Conservation (phyloP, 768 basidiomycete genomes). For the Coprinopsis sp. region DNA sequence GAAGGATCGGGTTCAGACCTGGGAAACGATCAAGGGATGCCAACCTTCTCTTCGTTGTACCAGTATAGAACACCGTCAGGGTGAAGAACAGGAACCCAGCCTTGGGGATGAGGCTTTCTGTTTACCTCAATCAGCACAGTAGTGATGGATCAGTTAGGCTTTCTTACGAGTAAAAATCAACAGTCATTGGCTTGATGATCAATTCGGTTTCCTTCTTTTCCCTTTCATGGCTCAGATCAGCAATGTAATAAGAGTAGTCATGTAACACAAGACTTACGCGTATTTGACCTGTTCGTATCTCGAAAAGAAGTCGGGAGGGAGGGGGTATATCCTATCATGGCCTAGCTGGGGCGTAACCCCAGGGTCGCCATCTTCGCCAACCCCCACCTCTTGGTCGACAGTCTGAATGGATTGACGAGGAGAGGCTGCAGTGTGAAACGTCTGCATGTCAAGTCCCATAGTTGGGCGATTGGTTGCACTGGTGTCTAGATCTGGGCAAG, state of each 20-base stretch:
- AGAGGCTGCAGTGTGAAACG: neutral
- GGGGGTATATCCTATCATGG: slow-evolving; percentile 7
- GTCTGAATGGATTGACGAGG: neutral
- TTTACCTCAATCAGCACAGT: neutral
- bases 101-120: slow-evolving; percentile 23
- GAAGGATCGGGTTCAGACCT: neutral
- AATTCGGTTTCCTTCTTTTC: slow-evolving; percentile 1
- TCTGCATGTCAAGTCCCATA: neutral
- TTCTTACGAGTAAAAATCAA: slow-evolving; percentile 7
- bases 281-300: slow-evolving; percentile 1
- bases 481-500: slow-evolving; percentile 1
- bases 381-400: neutral
- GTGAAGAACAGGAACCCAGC: slow-evolving; percentile 47
- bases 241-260: neutral
- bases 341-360: neutral
- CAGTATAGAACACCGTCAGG: slow-evolving; percentile 64
- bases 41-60: slow-evolving; percentile 40
- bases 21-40: slow-evolving; percentile 9
- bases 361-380: neutral
- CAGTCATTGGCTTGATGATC: slow-evolving; percentile 6
- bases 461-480: neutral
- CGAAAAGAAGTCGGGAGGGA: slow-evolving; percentile 6
- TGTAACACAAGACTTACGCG: neutral
- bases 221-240: neutral
- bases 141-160: neutral